These are phyloP conservation scores for Waltergamsia citrina DNA, from an alignment of 2,329 filamentous ascomycete genomes.

Conservation along the genomic window DNA sequence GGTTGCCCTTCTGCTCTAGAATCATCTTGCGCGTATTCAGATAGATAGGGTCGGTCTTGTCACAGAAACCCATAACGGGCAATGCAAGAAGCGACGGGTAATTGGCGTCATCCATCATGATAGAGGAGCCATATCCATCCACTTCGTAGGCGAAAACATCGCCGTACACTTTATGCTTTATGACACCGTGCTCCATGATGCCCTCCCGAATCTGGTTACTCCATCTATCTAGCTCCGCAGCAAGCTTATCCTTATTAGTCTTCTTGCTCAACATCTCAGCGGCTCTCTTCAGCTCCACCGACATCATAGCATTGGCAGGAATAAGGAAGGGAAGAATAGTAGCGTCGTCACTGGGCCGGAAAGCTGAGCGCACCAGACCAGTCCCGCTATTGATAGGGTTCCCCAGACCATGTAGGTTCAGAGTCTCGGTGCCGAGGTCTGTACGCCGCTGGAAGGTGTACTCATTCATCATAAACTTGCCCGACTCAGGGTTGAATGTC, in stretches of 20 bases:
- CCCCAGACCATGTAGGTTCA: conserved; percentile 73
- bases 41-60: conserved; percentile 59
- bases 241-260: conserved; percentile 43
- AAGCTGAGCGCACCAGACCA: conserved; percentile 80
- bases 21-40: conserved; percentile 78
- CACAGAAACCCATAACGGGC: conserved; percentile 68
- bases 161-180: conserved; percentile 65
- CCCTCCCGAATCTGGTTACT: conserved; percentile 60
- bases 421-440: conserved; percentile 77
- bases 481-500: conserved; percentile 66
- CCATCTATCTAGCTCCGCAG: conserved; percentile 47
- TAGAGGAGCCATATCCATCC: conserved; percentile 73
- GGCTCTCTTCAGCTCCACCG: conserved; percentile 72
- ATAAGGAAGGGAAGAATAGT: conserved; percentile 93
- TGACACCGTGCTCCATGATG: conserved; percentile 76
- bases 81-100: conserved; percentile 72
- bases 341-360: conserved; percentile 90
- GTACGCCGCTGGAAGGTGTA: conserved; percentile 86
- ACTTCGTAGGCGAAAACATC: conserved; percentile 81
- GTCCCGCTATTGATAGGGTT: conserved; percentile 83
- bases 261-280: conserved; percentile 59
- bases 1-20: conserved; percentile 67
- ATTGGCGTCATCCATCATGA: conserved; percentile 87
- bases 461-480: conserved; percentile 56
- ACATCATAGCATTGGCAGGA: conserved; percentile 93